A percentile compares a stretch with the other conserved stretches of the same genome.
These are phyloP conservation scores for Trichoderma koningiopsis DNA, from an alignment of 2,329 filamentous ascomycete genomes.

Conservation along the genomic window DNA sequence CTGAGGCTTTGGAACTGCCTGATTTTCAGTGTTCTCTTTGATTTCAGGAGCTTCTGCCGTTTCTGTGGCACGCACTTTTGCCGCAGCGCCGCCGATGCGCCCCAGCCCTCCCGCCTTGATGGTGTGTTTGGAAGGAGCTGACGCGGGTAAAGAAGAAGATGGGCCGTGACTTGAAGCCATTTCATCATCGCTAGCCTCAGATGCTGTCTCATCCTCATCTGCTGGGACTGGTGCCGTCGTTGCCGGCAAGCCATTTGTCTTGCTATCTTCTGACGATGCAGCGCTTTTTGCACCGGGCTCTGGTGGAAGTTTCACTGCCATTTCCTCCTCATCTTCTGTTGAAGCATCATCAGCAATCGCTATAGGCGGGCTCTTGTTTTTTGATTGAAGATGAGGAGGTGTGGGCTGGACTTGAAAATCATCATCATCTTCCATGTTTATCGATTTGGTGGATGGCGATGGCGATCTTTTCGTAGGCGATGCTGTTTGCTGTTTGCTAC, in stretches of 20 bases:
- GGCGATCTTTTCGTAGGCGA: constrained; percentile 23
- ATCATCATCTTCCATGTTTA: constrained; percentile 48
- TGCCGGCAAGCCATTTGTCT: constrained; percentile 21
- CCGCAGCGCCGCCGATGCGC: constrained; percentile 44
- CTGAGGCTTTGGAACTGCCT: constrained; percentile 18
- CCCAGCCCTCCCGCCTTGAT: constrained; percentile 43
- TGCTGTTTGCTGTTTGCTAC: constrained; percentile 28
- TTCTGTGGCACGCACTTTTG: constrained; percentile 29
- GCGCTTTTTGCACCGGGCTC: constrained; percentile 29
- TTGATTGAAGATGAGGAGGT: constrained; percentile 43
- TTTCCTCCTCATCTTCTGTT: constrained; percentile 40
- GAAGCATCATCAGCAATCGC: constrained; percentile 34
- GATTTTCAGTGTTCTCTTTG: constrained; percentile 22
- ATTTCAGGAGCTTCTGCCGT: constrained; percentile 13
- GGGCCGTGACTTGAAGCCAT: constrained; percentile 30
- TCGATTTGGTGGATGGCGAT: constrained; percentile 28
- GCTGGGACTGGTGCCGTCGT: constrained; percentile 12
- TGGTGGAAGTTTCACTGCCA: constrained; percentile 30
- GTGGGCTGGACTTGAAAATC: constrained; percentile 57
- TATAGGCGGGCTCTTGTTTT: constrained; percentile 30
- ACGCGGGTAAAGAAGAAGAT: constrained; percentile 28
- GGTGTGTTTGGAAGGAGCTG: constrained; percentile 29
- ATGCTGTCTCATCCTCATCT: constrained; percentile 48
- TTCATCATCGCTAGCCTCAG: constrained; percentile 43
- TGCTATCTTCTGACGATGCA: constrained; percentile 28